Base-by-base conservation (phyloP, 164 flowering plant genomes). In the Hamamelis virginiana region DNA sequence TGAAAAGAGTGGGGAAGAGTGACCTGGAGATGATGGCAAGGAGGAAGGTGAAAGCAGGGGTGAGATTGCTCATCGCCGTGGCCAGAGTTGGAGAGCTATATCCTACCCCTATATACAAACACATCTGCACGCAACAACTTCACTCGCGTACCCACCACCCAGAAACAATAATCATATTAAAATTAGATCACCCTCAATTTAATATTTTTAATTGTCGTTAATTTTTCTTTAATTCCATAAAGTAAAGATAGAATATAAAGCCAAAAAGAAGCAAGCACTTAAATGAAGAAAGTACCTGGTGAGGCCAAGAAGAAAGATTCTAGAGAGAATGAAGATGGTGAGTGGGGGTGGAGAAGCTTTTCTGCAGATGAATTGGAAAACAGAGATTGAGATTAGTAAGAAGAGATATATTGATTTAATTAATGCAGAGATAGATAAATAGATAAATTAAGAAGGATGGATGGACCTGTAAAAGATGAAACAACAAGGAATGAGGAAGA, bases 71-170 rank as follows among this genome's bases (percentile, higher is more conserved):
- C 53, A 50, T 50, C n/a, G 53, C 64, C 3, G 64, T 26, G 18
- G 55, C 71, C 18, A 68, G 25, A 9, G 71, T 68, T 8, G 71
- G 44, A 59, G 64, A 46, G 51, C 16, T 59, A 27, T 59, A 8
- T 18, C n/a, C 9, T 1, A 52, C n/a, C 22, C 57, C 57, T 8
- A 23, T 21, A 52, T 9, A 52, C 25, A n/a, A 0, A 14, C 22
- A 52, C 1, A 52, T 52, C 23, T 52, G 57, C 2, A 5, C 2
- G 4, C 10, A 52, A 52, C 57, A 52, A 59, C 41, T 59, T 4
- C 19, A 13, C 43, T 43, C 61, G n/a, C n/a, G n/a, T n/a, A n/a
- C n/a, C n/a, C n/a, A n/a, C 41, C 41, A 33, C 41, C 41, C 41
- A 33, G 6, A 2, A 33, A 33, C 41, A 33, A 6, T n/a, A n/a